Evolutionary conservation across 2,329 filamentous ascomycete genomes (phyloP).

Genomic region (Fusarium abutilonis): DNA sequence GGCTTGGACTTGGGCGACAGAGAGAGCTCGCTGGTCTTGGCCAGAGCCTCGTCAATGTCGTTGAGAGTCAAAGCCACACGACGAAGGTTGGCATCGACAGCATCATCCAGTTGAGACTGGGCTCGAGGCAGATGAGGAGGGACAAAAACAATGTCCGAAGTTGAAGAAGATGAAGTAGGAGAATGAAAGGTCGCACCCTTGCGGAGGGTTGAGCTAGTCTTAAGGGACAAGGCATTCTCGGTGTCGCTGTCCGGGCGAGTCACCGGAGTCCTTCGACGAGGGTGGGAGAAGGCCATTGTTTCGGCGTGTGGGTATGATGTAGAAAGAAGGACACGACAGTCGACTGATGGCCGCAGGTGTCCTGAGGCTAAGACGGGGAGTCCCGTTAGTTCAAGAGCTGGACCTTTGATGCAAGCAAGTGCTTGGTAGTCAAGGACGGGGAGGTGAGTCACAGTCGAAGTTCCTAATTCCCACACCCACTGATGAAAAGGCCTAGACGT

Average conservation of each 20-base stretch:
- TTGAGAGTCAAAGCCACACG: constrained; percentile 73
- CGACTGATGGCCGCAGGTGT: constrained; percentile 47
- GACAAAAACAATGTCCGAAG: constrained; percentile 55
- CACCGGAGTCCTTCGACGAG: constrained; percentile 58
- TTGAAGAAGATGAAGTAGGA: constrained; percentile 56
- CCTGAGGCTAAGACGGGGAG: constrained; percentile 47
- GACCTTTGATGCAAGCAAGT: constrained; percentile 42
- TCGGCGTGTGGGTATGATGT: constrained; percentile 49
- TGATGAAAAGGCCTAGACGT: constrained; percentile 36
- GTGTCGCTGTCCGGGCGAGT: constrained; percentile 51
- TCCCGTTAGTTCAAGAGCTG: constrained; percentile 46
- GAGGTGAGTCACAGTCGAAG: constrained; percentile 49
- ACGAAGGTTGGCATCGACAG: constrained; percentile 74
- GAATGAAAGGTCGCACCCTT: constrained; percentile 77
- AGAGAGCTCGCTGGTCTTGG: constrained; percentile 55
- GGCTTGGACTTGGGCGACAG: constrained; percentile 50
- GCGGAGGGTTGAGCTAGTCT: constrained; percentile 61
- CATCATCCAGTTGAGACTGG: constrained; percentile 76
- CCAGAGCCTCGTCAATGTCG: constrained; percentile 71
- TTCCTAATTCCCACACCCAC: constrained; percentile 45
- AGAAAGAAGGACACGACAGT: constrained; percentile 36
- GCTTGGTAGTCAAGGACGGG: constrained; percentile 41
- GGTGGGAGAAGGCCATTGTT: constrained; percentile 61
- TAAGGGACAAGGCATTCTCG: constrained; percentile 49
- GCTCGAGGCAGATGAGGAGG: constrained; percentile 71